Evolutionary conservation across 1,284 basidiomycete species (phyloP).

Genomic region (Mrakiaceae sp.): DNA sequence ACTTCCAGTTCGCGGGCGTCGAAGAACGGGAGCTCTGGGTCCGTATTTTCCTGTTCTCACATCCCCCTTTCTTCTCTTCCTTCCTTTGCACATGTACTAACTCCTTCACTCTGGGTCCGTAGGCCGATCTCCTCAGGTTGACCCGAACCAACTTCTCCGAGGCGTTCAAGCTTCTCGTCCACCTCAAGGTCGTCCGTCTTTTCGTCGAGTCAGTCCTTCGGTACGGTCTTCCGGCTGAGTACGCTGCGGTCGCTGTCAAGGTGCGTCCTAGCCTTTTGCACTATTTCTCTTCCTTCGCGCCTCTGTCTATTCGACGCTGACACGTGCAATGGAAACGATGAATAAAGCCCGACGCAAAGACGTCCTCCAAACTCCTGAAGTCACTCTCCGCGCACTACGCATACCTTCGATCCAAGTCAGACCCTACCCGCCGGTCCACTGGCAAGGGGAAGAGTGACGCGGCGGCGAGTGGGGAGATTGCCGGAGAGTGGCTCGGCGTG

Average conservation of each 20-base stretch:
- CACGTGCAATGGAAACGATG: not conserved
- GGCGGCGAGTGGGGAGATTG: slow-evolving; percentile 43
- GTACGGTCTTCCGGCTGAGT: slow-evolving; percentile 90
- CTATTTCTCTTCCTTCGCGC: not conserved
- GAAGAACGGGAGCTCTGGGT: slow-evolving; percentile 99
- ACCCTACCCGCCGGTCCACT: slow-evolving; percentile 20
- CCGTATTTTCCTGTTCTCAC: slow-evolving; percentile 24
- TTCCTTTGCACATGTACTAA: not conserved
- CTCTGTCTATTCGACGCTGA: not conserved
- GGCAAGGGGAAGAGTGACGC: slow-evolving; percentile 35
- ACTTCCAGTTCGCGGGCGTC: slow-evolving; percentile 63
- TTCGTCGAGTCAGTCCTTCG: slow-evolving; percentile 93
- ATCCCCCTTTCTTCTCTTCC: not conserved
- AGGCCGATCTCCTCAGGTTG: slow-evolving; percentile 90
- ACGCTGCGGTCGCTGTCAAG: slow-evolving; percentile 69
- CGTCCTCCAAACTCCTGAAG: slow-evolving; percentile 64
- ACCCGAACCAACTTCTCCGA: slow-evolving; percentile 95
- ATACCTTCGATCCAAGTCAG: slow-evolving; percentile 53
- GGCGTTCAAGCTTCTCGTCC: slow-evolving; percentile 85
- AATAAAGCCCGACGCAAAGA: slow-evolving; percentile 71
- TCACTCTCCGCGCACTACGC: slow-evolving; percentile 64
- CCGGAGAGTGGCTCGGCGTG: slow-evolving; percentile 77
- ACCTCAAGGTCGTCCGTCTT: slow-evolving; percentile 81
- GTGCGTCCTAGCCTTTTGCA: slow-evolving; percentile 36
- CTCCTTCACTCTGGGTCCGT: slow-evolving; percentile 4